Base-by-base conservation (phyloP, 192 early-diverging fungal genomes). In the Gonapodya sp. region DNA sequence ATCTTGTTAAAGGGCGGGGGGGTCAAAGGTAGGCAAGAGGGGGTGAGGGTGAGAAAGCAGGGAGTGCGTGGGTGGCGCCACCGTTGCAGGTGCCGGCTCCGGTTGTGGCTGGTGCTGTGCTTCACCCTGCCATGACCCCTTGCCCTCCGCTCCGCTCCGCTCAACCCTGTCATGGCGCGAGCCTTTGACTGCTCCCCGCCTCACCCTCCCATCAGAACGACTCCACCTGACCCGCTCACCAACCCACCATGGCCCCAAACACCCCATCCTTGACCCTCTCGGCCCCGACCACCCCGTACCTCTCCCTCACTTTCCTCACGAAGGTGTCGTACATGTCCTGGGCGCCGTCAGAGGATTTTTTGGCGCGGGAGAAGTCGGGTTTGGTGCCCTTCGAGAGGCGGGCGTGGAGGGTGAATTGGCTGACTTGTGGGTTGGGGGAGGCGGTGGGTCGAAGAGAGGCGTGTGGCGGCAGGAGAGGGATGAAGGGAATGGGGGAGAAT, bases 351-450 rank as follows among this genome's bases (percentile, higher is more conserved):
- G 84, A 87, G 1, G 89, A 86, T 79, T 93, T 93, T 95, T 96
- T 96, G 0, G 95, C 94, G 34, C 91, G 82, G 83, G 96, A 95
- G 82, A 98, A 98, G 85, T 96, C 95, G 18, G 95, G 97, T 84
- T 98, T 98, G 36, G 87, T 86, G 30, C 92, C 94, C 84, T 97
- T 97, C 78, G 84, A 87, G 1, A 93, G 91, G 33, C 90, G 87
- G 18, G 90, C 95, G 82, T 94, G 96, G 32, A 98, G 89, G 18
- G 97, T 98, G 83, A 98, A 98, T 86, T 98, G 97, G 1, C 92
- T 93, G 2, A 97, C 95, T 91, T 24, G 81, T 0, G 0, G 78
- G 31, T n/a, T 0, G 34, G 0, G 36, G n/a, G n/a, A n/a, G 8
- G 46, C 46, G 36, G 35, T 36, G 79, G 72, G 31, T 80, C 1